Base-by-base conservation (phyloP, 1,284 basidiomycete genomes). In the Porogramme epimiltina region DNA sequence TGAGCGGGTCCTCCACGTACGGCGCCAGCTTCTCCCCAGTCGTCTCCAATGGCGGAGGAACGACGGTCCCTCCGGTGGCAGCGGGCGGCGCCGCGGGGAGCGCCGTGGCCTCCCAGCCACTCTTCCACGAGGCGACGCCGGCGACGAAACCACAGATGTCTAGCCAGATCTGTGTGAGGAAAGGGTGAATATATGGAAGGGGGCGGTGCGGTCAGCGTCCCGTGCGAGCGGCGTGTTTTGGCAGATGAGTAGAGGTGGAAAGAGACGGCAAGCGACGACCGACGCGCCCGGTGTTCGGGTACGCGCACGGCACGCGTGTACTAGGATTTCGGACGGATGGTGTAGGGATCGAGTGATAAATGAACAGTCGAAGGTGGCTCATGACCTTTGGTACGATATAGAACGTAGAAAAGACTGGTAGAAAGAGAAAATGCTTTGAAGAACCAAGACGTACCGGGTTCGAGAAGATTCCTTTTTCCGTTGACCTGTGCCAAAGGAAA, bases 71-170 rank as follows among this genome's bases (percentile, higher is more conserved):
- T n/a, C n/a, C n/a, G n/a, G n/a, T n/a, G 28, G 20, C 41, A 18
- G 45, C 25, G 28, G 52, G 38, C 3, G 72, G 54, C 53, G 44
- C 16, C 10, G 34, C 11, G 2, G 77, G 74, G 23, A 84, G 69
- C 9, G 83, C 80, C 16, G 87, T 89, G 1, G 89, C 89, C 48
- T 78, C 83, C 88, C 88, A 91, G 15, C 87, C 89, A 38, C 78
- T 81, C 56, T 83, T 74, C 73, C 90, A 89, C 3, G 86, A 82
- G 8, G 80, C 77, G 0, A 87, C 60, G 3, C 78, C 86, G 15
- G 85, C 84, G 46, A 86, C 69, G 23, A 88, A 70, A 9, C 85
- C 84, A 42, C 89, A 82, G 16, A 84, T 52, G 41, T 77, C 79
- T 46, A 84, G 74, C 82, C 84, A 85, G 19, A 76, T 64, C 89